Evolutionary conservation across 768 basidiomycete genomes (phyloP).

Genomic region (Leccinum barrowsii): DNA sequence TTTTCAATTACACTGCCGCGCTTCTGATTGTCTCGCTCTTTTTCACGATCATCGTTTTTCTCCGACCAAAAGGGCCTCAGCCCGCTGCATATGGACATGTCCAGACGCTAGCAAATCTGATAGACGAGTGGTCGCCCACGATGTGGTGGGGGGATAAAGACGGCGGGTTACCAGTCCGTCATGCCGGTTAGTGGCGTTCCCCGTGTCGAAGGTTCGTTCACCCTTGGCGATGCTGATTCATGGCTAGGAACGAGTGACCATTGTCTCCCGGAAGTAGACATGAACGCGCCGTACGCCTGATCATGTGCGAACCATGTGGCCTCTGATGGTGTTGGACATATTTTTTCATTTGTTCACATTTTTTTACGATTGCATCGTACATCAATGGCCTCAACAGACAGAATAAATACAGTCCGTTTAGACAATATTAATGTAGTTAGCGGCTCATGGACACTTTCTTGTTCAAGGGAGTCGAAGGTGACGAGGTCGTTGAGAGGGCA

Average conservation of each 20-base stretch:
- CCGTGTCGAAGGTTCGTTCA: neutral
- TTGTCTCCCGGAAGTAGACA: constrained; percentile 19
- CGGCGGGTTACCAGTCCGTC: neutral
- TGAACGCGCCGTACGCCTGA: constrained; percentile 1
- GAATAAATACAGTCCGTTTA: too few species aligned
- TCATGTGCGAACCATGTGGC: neutral
- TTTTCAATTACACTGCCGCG: constrained; percentile 22
- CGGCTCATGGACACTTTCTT: neutral
- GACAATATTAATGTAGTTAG: neutral
- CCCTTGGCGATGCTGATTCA: neutral
- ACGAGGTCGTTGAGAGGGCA: too few species aligned
- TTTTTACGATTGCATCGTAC: neutral
- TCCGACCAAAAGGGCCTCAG: constrained; percentile 23
- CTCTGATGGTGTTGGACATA: neutral
- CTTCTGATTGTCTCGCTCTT: constrained; percentile 21
- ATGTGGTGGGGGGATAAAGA: constrained; percentile 32
- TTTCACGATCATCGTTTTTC: constrained; percentile 11
- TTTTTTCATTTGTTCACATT: neutral
- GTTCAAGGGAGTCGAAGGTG: too few species aligned
- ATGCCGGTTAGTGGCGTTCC: constrained; percentile 20
- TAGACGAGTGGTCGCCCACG: constrained; percentile 34
- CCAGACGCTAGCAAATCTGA: constrained; percentile 33
- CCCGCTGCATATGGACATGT: constrained; percentile 33
- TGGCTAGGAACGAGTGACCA: constrained; percentile 24
- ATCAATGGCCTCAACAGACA: neutral